phyloP scores from a whole-genome alignment of 2,329 filamentous ascomycete genomes.

The Cadophora sp. region DNA sequence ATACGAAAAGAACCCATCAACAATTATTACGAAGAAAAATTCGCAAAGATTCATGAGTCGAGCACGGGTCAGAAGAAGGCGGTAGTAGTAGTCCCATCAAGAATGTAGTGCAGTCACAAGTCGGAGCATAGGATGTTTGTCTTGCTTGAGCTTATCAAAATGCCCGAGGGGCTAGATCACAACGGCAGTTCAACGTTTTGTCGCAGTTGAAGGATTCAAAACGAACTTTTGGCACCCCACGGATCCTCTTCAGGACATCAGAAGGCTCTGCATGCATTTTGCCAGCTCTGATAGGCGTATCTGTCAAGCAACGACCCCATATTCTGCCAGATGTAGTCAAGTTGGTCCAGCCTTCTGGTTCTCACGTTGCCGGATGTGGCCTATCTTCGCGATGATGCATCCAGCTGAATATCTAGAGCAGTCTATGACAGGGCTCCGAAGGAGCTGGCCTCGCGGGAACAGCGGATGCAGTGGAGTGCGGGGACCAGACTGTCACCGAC shows the following conservation, averaged over 20 bases:
- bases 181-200: slow-evolving; percentile 11
- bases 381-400: slow-evolving; percentile 18
- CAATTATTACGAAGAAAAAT: not conserved
- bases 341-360: not conserved
- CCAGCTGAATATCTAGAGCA: slow-evolving; percentile 23
- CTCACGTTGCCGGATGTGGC: slow-evolving; percentile 13
- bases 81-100: not conserved
- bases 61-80: not conserved
- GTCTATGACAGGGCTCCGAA: slow-evolving; percentile 17
- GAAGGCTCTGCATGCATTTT: slow-evolving; percentile 1
- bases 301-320: not conserved
- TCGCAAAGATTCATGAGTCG: not conserved
- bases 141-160: slow-evolving; percentile 24
- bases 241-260: slow-evolving; percentile 18
- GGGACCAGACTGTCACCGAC: slow-evolving; percentile 17
- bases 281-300: not conserved
- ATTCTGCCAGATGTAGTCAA: not conserved
- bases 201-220: slow-evolving; percentile 14
- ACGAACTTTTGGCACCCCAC: slow-evolving; percentile 7
- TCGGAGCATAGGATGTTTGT: slow-evolving; percentile 14
- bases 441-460: slow-evolving; percentile 11
- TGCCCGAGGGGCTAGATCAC: slow-evolving; percentile 24
- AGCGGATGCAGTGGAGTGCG: slow-evolving; percentile 15
- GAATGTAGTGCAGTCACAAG: slow-evolving; percentile 5
- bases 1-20: not conserved